These are phyloP conservation scores for Colletotrichum cuscutae DNA, from an alignment of 2,329 filamentous ascomycete genomes.

Conservation along the genomic window DNA sequence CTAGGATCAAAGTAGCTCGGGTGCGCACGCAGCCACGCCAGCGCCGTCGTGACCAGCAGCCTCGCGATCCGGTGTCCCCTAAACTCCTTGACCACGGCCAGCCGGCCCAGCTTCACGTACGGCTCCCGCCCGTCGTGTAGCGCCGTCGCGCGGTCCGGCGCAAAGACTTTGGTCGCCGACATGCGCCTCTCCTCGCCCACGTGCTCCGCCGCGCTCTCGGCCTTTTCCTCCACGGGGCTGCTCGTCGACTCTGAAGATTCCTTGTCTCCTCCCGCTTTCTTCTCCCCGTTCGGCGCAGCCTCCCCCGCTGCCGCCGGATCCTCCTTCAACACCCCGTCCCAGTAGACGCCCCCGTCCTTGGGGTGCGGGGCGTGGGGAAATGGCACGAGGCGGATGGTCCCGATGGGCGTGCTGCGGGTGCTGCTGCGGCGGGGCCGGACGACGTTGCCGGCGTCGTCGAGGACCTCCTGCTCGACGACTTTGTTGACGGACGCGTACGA, in stretches of 20 bases:
- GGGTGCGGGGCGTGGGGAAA: constrained; percentile 79
- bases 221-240: constrained; percentile 5
- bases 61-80: constrained; percentile 73
- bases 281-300: constrained; percentile 24
- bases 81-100: constrained; percentile 76
- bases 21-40: constrained; percentile 75
- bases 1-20: constrained; percentile 64
- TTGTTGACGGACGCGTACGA: constrained; percentile 75
- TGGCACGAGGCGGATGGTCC: constrained; percentile 82
- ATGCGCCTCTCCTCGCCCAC: constrained; percentile 18
- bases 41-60: constrained; percentile 72
- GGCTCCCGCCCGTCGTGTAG: constrained; percentile 73
- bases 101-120: constrained; percentile 83
- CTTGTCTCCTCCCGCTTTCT: constrained; percentile 37
- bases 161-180: constrained; percentile 5
- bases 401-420: constrained; percentile 67
- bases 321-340: constrained; percentile 52
- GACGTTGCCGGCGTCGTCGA: constrained; percentile 54
- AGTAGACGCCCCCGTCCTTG: constrained; percentile 58
- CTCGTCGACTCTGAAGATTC: neutral
- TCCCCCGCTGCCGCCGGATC: constrained; percentile 34
- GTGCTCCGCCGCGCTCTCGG: constrained; percentile 38
- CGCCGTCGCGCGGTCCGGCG: constrained; percentile 56
- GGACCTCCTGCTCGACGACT: constrained; percentile 53
- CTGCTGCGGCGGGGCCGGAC: constrained; percentile 54